Evolutionary conservation across 305 asterid species (phyloP).

Genomic region (Striga hermonthica): DNA sequence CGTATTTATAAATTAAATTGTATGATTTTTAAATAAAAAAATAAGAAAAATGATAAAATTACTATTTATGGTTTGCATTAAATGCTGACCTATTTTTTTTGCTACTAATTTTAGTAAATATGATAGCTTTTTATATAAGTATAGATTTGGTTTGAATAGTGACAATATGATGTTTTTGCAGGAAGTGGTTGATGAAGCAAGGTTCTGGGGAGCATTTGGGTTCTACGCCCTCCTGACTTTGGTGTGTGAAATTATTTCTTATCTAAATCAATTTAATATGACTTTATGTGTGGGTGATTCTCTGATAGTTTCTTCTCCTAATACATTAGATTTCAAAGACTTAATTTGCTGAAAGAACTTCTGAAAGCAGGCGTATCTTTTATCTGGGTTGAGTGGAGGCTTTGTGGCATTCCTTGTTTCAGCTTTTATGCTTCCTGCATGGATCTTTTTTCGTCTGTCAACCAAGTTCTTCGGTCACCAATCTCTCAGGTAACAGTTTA

Average conservation of each 20-base stretch:
- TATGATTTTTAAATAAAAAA: too few relatives aligned
- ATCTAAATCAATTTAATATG: constrained; percentile 24
- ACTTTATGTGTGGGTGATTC: constrained; percentile 24
- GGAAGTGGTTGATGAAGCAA: constrained; percentile 83
- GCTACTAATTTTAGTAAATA: too few relatives aligned
- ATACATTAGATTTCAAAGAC: constrained; percentile 22
- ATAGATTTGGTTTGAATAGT: constrained; percentile 23
- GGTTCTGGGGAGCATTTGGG: constrained; percentile 99
- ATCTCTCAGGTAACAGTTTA: constrained; percentile 64
- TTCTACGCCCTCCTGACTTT: constrained; percentile 70
- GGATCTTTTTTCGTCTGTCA: constrained; percentile 65
- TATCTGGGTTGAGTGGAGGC: constrained; percentile 85
- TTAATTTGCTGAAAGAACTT: constrained; percentile 35
- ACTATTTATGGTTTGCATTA: too few relatives aligned
- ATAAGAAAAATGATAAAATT: too few relatives aligned
- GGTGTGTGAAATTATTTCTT: constrained; percentile 47
- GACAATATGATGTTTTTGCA: constrained; percentile 35
- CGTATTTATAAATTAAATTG: too few relatives aligned
- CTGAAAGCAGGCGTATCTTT: constrained; percentile 72
- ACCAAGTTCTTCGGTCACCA: constrained; percentile 53
- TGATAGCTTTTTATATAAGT: too few relatives aligned
- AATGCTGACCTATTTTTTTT: too few relatives aligned
- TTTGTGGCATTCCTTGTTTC: constrained; percentile 65
- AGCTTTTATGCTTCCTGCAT: constrained; percentile 77
- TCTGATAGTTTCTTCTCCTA: constrained; percentile 20